Conservation (phyloP, 371 early-diverging fungal genomes). For the Apophysomyces sp. region DNA sequence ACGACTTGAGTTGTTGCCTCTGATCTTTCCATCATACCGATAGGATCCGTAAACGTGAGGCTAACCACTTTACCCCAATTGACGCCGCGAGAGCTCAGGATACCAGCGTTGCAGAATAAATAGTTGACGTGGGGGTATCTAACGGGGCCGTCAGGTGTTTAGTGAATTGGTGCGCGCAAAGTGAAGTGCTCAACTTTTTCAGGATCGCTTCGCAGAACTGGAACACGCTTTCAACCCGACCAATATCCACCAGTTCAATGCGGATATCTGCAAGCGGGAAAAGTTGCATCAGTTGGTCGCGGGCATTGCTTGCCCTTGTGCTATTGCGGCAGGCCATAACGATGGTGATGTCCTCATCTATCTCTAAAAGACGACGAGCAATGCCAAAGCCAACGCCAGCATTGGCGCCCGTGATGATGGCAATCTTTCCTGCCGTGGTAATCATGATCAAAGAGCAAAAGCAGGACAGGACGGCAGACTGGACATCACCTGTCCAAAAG, state of each 20-base stretch:
- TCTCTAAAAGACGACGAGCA: conserved; percentile 58
- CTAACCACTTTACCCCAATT: conserved; percentile 41
- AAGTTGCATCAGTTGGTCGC: conserved; percentile 39
- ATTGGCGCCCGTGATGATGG: conserved; percentile 69
- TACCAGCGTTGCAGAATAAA: conserved; percentile 84
- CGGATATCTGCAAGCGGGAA: conserved; percentile 42
- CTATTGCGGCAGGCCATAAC: conserved; percentile 78
- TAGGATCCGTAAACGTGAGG: conserved; percentile 57
- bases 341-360: conserved; percentile 39
- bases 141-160: background rate
- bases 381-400: conserved; percentile 79
- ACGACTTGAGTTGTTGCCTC: conserved; percentile 64
- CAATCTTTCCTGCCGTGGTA: conserved; percentile 22
- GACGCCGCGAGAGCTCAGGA: conserved; percentile 61
- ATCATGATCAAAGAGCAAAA: no score
- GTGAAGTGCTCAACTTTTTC: conserved; percentile 17
- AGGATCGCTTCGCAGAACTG: conserved; percentile 21
- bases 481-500: no score
- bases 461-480: no score
- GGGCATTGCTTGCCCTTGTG: conserved; percentile 59
- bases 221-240: conserved; percentile 48
- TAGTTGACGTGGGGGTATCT: conserved; percentile 59
- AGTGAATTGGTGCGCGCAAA: background rate
- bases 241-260: conserved; percentile 59
- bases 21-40: conserved; percentile 62